phyloP scores from a whole-genome alignment of 768 basidiomycete species.

The Russula compacta region DNA sequence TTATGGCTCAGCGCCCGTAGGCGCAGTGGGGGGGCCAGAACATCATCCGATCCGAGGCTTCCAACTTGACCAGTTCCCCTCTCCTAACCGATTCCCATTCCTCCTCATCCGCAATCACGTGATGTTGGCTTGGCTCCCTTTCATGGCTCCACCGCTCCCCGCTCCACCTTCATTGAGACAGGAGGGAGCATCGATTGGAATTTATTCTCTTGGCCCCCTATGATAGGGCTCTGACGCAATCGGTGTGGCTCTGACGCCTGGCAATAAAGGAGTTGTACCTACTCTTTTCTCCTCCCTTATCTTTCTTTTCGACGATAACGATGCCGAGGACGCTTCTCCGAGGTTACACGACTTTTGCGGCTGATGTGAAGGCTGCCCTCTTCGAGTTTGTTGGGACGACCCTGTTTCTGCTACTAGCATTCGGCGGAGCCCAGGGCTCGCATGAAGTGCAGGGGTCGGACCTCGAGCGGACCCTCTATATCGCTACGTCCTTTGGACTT shows the following conservation, averaged over 20 bases:
- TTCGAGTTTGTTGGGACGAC: constrained; percentile 53
- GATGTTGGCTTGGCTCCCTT: neutral
- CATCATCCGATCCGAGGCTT: no score
- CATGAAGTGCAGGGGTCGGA: constrained; percentile 26
- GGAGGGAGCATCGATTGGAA: neutral
- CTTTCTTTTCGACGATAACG: neutral
- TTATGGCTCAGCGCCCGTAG: neutral
- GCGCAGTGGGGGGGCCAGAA: neutral
- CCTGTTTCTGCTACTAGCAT: constrained; percentile 54
- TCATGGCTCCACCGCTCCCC: neutral
- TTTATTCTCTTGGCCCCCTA: no score
- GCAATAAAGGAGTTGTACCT: neutral
- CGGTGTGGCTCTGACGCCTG: neutral
- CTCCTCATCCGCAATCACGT: neutral
- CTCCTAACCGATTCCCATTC: neutral
- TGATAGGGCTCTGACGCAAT: neutral
- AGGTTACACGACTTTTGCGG: constrained; percentile 21
- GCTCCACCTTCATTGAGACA: no score
- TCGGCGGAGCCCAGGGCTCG: constrained; percentile 56
- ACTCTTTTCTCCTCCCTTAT: neutral
- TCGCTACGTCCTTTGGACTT: constrained; percentile 52
- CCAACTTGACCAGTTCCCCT: no score
- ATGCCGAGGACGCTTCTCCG: neutral
- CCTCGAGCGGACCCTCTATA: constrained; percentile 42
- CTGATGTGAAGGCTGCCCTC: constrained; percentile 41